Evolutionary conservation across 2,329 filamentous ascomycete species (phyloP), one percentile per base, ranked within the genome.

Genomic region (Ciborinia camelliae): DNA sequence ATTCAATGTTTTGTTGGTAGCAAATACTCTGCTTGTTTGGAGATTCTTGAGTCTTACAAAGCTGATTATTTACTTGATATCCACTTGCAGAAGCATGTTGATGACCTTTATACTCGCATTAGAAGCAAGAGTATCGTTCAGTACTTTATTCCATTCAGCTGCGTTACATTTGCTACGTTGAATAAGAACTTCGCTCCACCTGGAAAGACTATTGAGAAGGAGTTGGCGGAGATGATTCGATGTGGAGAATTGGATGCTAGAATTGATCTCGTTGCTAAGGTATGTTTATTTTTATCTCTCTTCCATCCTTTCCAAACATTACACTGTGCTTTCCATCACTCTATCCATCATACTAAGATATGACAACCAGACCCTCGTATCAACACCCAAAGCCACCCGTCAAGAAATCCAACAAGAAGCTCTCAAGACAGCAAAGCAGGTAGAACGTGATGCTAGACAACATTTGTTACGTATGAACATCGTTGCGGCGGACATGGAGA

Each of bases 121-220:
- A 87, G 95, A 65, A 90, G 84, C 73, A 97, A 97, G 79, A 94
- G 93, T 73, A 97, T 99, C 66, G 86, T 93, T 30, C 91, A 97
- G 74, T 98, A 97, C 78, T 90, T 97, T 71, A 83, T 91, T 30
- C 93, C 95, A 0, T 99, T 96, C 76, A 96, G 90, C 50, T 89
- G 88, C 69, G 92, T 97, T 67, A 93, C 90, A 0, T 81, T 98
- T 5, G 83, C 88, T 26, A 92, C 87, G 67, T 86, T 99, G 81
- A 86, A 90, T 10, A 81, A 84, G 43, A 88, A 91, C 2, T 98
- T 99, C 76, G 87, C 86, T 0, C 79, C 82, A 2, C 79, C 85
- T 0, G 84, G 84, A 4, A 79, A 82, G 67, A 82, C 84, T 4
- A 86, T 94, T 54, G 87, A 92, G 71, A 79, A 82, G 30, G 95